Evolutionary conservation across 345 rosid genomes (phyloP).

Genomic region (Sonneratia caseolaris): DNA sequence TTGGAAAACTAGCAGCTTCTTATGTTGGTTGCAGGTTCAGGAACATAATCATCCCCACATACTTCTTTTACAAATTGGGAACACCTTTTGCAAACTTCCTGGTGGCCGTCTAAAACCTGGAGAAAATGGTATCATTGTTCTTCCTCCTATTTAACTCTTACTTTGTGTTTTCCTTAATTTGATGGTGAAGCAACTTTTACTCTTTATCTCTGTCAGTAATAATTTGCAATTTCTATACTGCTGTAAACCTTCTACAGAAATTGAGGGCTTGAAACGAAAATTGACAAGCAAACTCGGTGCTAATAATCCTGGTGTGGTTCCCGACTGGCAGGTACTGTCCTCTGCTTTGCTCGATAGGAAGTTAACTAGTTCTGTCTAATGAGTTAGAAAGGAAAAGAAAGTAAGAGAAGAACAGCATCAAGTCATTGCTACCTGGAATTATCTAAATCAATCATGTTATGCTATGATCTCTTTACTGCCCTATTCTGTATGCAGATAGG

Average conservation of each 20-base stretch:
- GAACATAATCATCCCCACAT: constrained; percentile 97
- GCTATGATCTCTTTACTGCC: neutral
- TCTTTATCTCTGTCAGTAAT: neutral
- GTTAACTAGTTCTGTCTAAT: neutral
- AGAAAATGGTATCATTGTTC: constrained; percentile 59
- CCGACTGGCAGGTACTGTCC: constrained; percentile 80
- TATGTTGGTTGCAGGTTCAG: constrained; percentile 55
- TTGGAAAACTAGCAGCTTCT: constrained; percentile 1
- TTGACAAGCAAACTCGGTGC: constrained; percentile 96
- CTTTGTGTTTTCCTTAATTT: neutral
- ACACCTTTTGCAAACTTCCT: constrained; percentile 96
- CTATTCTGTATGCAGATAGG: constrained; percentile 45
- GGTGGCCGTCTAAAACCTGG: constrained; percentile 96
- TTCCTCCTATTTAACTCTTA: neutral
- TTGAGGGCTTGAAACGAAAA: constrained; percentile 89
- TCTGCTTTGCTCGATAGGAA: neutral
- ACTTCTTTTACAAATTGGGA: constrained; percentile 93
- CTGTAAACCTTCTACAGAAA: constrained; percentile 32
- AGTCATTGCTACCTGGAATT: neutral
- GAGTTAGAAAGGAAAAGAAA: neutral
- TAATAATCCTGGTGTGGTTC: constrained; percentile 75
- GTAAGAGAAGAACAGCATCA: neutral
- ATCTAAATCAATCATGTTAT: neutral
- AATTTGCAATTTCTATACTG: neutral
- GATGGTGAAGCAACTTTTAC: neutral